These are phyloP conservation scores for Naganishia randhawae DNA, from an alignment of 768 basidiomycete genomes.

Conservation along the genomic window DNA sequence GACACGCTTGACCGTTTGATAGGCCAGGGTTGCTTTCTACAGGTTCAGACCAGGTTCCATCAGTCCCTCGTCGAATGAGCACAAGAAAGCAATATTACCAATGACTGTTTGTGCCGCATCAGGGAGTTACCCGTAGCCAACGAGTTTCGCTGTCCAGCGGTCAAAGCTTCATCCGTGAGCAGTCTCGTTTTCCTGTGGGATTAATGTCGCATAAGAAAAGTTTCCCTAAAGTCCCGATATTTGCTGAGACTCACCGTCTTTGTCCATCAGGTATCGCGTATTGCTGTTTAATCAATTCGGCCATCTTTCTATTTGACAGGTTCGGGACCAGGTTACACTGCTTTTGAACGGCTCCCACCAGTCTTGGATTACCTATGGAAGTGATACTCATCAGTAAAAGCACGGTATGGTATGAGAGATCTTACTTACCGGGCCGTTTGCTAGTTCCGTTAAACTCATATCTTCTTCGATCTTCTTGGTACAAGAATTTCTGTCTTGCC, in stretches of 20 bases:
- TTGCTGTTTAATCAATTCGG: conserved; percentile 20
- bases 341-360: conserved; percentile 12
- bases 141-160: conserved; percentile 21
- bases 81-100: background rate
- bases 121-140: conserved; percentile 22
- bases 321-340: conserved; percentile 14
- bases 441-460: conserved; percentile 19
- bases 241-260: conserved; percentile 1
- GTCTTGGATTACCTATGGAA: conserved; percentile 13
- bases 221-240: background rate
- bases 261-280: background rate
- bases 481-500: conserved; percentile 16
- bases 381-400: background rate
- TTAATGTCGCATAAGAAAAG: background rate
- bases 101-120: background rate
- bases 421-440: conserved; percentile 3
- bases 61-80: background rate
- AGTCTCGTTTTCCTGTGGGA: conserved; percentile 15
- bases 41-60: background rate
- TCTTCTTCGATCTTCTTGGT: conserved; percentile 9
- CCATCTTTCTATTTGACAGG: conserved; percentile 20
- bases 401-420: background rate
- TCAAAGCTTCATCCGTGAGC: conserved; percentile 11
- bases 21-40: conserved; percentile 8
- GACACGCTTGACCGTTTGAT: background rate